Conservation (phyloP, 192 early-diverging fungal species). For the Coemansia erecta region DNA sequence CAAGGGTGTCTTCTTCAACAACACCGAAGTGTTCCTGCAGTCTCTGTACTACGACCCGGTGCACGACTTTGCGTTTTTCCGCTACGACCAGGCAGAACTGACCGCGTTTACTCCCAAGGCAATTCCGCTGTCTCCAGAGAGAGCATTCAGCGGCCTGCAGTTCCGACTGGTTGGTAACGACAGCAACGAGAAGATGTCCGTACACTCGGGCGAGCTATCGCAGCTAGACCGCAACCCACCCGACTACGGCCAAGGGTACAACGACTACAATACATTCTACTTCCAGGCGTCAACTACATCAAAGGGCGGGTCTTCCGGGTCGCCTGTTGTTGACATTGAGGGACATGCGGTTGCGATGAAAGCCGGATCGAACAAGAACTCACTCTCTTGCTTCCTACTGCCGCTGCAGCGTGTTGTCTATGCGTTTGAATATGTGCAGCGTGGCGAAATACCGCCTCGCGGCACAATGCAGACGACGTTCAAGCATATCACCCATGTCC, state of each 20-base stretch:
- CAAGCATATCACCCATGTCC: slow-evolving; percentile 62
- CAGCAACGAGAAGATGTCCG: slow-evolving; percentile 73
- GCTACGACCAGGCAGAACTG: slow-evolving; percentile 68
- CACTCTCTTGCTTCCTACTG: slow-evolving; percentile 60
- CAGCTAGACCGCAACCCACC: slow-evolving; percentile 70
- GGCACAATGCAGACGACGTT: slow-evolving; percentile 75
- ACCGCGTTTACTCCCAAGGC: slow-evolving; percentile 18
- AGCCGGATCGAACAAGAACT: slow-evolving; percentile 50
- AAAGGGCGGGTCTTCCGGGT: slow-evolving; percentile 68
- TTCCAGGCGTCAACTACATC: slow-evolving; percentile 67
- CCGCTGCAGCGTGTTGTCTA: slow-evolving; percentile 67
- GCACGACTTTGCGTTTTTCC: slow-evolving; percentile 79
- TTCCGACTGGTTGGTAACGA: slow-evolving; percentile 74
- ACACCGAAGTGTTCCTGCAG: slow-evolving; percentile 65
- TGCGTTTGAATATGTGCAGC: slow-evolving; percentile 59
- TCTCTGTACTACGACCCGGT: slow-evolving; percentile 73
- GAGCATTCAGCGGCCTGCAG: slow-evolving; percentile 69
- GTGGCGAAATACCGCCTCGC: slow-evolving; percentile 61
- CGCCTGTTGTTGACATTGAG: slow-evolving; percentile 71
- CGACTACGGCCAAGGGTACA: slow-evolving; percentile 55
- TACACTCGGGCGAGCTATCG: slow-evolving; percentile 70
- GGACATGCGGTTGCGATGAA: slow-evolving; percentile 76
- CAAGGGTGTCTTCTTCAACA: slow-evolving; percentile 64
- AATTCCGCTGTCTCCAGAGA: slow-evolving; percentile 59
- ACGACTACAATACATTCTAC: slow-evolving; percentile 82